phyloP scores from a whole-genome alignment of 2,329 filamentous ascomycete genomes.

The Pseudocercospora vitis region DNA sequence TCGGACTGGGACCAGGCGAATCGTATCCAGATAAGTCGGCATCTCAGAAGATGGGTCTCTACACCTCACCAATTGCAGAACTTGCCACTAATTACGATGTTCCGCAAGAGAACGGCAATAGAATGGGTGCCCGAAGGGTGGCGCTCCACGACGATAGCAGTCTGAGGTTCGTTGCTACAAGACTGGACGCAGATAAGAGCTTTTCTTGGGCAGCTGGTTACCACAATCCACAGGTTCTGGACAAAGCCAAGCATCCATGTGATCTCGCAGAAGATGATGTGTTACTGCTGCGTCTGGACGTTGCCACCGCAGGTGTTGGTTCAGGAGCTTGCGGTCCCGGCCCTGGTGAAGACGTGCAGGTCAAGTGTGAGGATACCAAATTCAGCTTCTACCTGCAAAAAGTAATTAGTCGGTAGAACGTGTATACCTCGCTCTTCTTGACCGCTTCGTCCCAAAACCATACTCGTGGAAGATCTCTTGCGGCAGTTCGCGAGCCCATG shows the following conservation, averaged over 20 bases:
- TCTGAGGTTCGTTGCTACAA: slow-evolving; percentile 38
- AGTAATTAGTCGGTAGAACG: slow-evolving; percentile 3
- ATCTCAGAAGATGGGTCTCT: slow-evolving; percentile 56
- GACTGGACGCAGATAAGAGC: slow-evolving; percentile 10
- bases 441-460: neutral
- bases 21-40: slow-evolving; percentile 65
- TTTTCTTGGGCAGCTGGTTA: slow-evolving; percentile 24
- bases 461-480: neutral
- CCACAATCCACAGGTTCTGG: slow-evolving; percentile 16
- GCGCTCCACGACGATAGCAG: slow-evolving; percentile 29
- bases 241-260: slow-evolving; percentile 20
- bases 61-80: slow-evolving; percentile 46
- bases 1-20: slow-evolving; percentile 63
- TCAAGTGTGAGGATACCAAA: slow-evolving; percentile 3
- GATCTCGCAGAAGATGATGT: slow-evolving; percentile 19
- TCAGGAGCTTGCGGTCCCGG: slow-evolving; percentile 16
- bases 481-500: neutral
- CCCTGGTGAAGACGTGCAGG: slow-evolving; percentile 9
- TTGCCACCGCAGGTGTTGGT: slow-evolving; percentile 15
- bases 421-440: neutral
- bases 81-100: slow-evolving; percentile 63
- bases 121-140: slow-evolving; percentile 60
- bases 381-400: slow-evolving; percentile 13
- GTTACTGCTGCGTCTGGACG: slow-evolving; percentile 11
- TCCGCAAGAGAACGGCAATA: slow-evolving; percentile 66